These are phyloP conservation scores for Oropetium thomaeum DNA, from an alignment of 176 grass and related monocot species.

Conservation along the genomic window DNA sequence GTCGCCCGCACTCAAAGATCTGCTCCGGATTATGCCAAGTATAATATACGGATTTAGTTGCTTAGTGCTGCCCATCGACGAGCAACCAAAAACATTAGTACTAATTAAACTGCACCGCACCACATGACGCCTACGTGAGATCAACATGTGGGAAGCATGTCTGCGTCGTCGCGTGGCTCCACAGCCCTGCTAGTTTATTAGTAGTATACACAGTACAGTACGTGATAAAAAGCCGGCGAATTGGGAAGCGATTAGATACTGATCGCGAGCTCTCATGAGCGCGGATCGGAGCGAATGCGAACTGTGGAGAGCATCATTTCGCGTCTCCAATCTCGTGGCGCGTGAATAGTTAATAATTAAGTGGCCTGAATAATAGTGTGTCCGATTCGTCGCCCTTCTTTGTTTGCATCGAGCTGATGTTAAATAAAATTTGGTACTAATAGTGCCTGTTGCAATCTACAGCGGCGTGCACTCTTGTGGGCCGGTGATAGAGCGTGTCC, in stretches of 20 bases:
- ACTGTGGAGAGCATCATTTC: not conserved
- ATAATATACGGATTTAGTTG: slow-evolving; percentile 31
- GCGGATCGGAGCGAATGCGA: not conserved
- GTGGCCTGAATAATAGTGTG: too few relatives aligned
- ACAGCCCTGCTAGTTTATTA: too few relatives aligned
- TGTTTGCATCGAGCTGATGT: not conserved
- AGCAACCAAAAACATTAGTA: not conserved
- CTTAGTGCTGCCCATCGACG: not conserved
- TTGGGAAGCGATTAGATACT: not conserved
- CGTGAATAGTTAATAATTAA: not conserved
- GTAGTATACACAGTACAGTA: too few relatives aligned
- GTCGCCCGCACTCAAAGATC: slow-evolving; percentile 32
- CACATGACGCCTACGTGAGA: slow-evolving; percentile 36
- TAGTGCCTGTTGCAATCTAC: not conserved
- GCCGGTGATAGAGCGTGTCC: not conserved
- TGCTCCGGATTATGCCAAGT: slow-evolving; percentile 4
- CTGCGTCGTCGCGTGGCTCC: not conserved
- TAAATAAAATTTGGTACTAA: not conserved
- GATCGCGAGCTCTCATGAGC: not conserved
- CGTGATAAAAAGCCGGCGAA: not conserved
- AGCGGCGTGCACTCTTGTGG: not conserved
- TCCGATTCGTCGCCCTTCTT: not conserved
- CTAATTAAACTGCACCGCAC: slow-evolving; percentile 14
- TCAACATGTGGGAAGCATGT: slow-evolving; percentile 25
- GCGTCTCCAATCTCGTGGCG: not conserved